Percentiles rank a stretch among this genome's conserved stretches.
Evolutionary conservation across 2,329 filamentous ascomycete species (phyloP).

Genomic region (Fonsecaea monophora): DNA sequence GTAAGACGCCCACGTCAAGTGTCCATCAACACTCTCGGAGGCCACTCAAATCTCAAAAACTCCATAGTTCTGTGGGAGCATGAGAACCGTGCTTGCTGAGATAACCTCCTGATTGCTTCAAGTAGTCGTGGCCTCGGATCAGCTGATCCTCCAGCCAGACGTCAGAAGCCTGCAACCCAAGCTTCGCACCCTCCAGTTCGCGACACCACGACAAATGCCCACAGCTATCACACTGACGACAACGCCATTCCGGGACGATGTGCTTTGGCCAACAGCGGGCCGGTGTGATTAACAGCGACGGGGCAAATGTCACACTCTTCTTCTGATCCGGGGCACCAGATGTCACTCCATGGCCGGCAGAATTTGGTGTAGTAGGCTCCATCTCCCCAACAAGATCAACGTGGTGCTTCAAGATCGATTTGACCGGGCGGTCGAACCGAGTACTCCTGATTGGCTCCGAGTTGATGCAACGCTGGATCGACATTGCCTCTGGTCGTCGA

Average conservation of each 20-base stretch:
- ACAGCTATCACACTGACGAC: constrained; percentile 16
- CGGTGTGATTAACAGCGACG: constrained; percentile 8
- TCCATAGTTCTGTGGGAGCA: constrained; percentile 1
- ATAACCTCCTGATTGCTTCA: constrained; percentile 24
- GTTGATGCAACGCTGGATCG: constrained; percentile 21
- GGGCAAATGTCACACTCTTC: constrained; percentile 27
- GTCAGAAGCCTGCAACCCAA: constrained; percentile 2
- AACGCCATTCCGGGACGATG: constrained; percentile 3
- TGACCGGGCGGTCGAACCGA: constrained; percentile 19
- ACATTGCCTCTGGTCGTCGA: constrained; percentile 15
- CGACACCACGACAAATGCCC: constrained; percentile 12
- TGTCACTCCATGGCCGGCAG: constrained; percentile 22
- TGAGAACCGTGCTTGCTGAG: constrained; percentile 12
- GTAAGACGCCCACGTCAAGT: constrained; percentile 1
- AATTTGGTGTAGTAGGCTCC: constrained; percentile 12
- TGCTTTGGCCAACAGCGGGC: constrained; percentile 15
- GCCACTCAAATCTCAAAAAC: constrained; percentile 5
- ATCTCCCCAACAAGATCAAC: constrained; percentile 17
- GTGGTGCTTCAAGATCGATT: constrained; percentile 33
- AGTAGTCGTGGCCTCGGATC: constrained; percentile 25
- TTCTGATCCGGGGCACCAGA: constrained; percentile 10
- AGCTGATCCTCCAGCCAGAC: constrained; percentile 28
- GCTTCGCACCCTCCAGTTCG: background rate
- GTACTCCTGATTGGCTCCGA: constrained; percentile 30
- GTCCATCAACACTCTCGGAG: background rate